Conservation (phyloP, 2,329 filamentous ascomycete species). For the Rutstroemia sp. region DNA sequence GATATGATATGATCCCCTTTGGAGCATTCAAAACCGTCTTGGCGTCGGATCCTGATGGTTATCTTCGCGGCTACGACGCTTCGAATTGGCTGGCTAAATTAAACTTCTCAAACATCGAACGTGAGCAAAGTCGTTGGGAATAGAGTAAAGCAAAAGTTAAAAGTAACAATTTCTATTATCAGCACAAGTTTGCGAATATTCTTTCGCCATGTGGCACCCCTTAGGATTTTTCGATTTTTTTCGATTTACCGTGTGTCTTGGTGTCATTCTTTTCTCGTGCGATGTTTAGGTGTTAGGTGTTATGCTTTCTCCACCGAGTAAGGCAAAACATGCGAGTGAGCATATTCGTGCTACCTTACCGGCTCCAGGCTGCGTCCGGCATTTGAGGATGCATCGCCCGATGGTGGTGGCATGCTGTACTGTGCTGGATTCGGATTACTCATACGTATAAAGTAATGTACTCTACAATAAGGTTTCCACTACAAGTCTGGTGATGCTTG, state of each 20-base stretch:
- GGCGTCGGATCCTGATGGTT: background rate
- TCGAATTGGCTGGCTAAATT: background rate
- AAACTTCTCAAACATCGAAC: background rate
- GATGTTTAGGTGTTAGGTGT: no score
- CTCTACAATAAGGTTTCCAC: no score
- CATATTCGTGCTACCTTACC: background rate
- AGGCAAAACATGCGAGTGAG: no score
- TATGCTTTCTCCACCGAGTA: no score
- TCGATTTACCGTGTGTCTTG: background rate
- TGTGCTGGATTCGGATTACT: background rate
- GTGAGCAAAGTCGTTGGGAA: background rate
- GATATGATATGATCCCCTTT: no score
- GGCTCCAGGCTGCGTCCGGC: conserved; percentile 3
- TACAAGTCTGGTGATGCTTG: no score
- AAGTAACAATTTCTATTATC: background rate
- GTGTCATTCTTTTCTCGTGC: background rate
- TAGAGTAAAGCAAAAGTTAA: no score
- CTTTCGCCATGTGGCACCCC: background rate
- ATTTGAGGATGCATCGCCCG: background rate
- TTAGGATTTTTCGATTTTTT: background rate
- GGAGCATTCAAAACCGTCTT: background rate
- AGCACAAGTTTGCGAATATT: background rate
- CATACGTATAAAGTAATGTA: background rate
- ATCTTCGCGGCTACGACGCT: background rate
- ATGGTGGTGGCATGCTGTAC: background rate